Base-by-base conservation (phyloP, 495 filamentous ascomycete genomes). In the Hypoxylon trugodes region DNA sequence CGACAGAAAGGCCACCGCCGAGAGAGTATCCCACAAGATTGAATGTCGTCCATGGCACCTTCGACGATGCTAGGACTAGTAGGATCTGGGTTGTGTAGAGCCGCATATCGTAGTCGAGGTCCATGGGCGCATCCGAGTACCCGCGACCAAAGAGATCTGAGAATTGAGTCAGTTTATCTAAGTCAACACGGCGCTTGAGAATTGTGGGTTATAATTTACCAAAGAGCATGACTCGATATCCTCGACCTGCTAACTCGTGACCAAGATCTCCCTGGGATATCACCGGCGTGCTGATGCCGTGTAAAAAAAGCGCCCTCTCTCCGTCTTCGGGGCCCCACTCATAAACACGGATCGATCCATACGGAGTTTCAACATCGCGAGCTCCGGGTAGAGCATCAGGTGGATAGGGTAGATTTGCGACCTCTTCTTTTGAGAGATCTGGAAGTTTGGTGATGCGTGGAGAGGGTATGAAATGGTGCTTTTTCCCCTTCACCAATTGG, bases 11-110 rank as follows among this genome's bases (percentile, higher is more conserved):
- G 30, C 89, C 88, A 41, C 93, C 94, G 21, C 93, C 92, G 0
- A 98, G 81, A 0, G 89, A 92, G 75, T 96, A 97, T 2, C 93
- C 94, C 9, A 95, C 75, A 0, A 97, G 73, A 13, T 82, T 81
- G 75, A 97, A 92, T 45, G 79, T 81, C 15, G 82, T 84, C 90
- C 90, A 93, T 25, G 85, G 68, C n/a, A 91, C 66, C 2, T 79
- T 78, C 0, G 89, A 92, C 2, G 91, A 91, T 15, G 85, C 76
- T 16, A 96, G 77, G 9, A 84, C 89, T 24, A 90, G 77, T 28
- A 93, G 74, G 19, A 95, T 89, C 73, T 94, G 87, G 1, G 86
- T 83, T 10, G 82, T 81, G 74, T 91, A 97, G 4, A 98, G 85
- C 1, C 86, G 82, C 2, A 82, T 75, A 73, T 94, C 89, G 72